These are phyloP conservation scores for Phaffomyces opuntiae DNA, from an alignment of 805 yeast species.

Conservation along the genomic window DNA sequence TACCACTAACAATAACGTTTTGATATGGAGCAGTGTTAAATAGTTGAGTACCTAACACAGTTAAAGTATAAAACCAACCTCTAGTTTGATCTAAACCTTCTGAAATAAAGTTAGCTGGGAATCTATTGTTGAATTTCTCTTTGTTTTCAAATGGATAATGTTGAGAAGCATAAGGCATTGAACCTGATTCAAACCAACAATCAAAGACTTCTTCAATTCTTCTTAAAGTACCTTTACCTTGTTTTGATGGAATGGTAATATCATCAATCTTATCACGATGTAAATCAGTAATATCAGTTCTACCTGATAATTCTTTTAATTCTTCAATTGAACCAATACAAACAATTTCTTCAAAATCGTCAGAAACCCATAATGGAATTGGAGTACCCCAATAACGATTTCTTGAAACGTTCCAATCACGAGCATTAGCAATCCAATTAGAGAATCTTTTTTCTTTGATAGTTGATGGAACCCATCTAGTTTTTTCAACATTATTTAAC, in stretches of 20 bases:
- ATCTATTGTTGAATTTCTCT: slow-evolving; percentile 61
- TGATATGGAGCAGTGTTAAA: slow-evolving; percentile 90
- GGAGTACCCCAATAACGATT: slow-evolving; percentile 99
- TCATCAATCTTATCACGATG: slow-evolving; percentile 92
- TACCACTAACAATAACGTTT: slow-evolving; percentile 94
- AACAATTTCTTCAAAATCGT: slow-evolving; percentile 85
- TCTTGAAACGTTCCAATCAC: slow-evolving; percentile 98
- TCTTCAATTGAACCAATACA: slow-evolving; percentile 91
- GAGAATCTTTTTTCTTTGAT: slow-evolving; percentile 94
- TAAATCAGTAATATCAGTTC: slow-evolving; percentile 71
- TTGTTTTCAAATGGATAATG: slow-evolving; percentile 93
- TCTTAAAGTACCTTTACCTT: slow-evolving; percentile 80
- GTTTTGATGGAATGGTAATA: slow-evolving; percentile 85
- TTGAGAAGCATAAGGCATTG: slow-evolving; percentile 96
- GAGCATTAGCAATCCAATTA: slow-evolving; percentile 97
- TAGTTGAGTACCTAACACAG: slow-evolving; percentile 91
- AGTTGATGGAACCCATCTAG: slow-evolving; percentile 90
- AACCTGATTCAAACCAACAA: slow-evolving; percentile 99
- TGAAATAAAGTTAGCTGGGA: slow-evolving; percentile 96
- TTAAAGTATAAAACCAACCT: slow-evolving; percentile 98
- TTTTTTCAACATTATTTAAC: slow-evolving; percentile 75
- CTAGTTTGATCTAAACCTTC: slow-evolving; percentile 99
- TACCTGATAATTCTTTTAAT: slow-evolving; percentile 79
- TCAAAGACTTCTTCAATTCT: slow-evolving; percentile 98
- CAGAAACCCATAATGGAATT: slow-evolving; percentile 95